Conservation (phyloP, 2,329 filamentous ascomycete genomes). For the Hymenoscyphus fraxineus region DNA sequence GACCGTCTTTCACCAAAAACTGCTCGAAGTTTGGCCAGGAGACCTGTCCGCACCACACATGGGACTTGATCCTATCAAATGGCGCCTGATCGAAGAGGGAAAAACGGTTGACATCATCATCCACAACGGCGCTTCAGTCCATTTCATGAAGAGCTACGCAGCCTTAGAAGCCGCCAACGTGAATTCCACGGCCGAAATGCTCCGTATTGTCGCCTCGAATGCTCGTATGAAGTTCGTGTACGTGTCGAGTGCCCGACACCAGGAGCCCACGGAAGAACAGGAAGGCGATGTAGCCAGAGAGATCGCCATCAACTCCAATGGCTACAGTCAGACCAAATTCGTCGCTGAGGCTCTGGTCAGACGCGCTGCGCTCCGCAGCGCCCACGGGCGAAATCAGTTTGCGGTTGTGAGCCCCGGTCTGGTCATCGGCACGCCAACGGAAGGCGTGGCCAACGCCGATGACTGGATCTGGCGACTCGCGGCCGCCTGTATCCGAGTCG, state of each 20-base stretch:
- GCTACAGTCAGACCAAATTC: slow-evolving; percentile 86
- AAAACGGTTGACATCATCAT: slow-evolving; percentile 58
- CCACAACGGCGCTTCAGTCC: slow-evolving; percentile 75
- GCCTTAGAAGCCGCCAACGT: slow-evolving; percentile 71
- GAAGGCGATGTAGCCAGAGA: slow-evolving; percentile 6
- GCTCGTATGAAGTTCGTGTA: slow-evolving; percentile 23
- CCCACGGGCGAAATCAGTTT: slow-evolving; percentile 6
- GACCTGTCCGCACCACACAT: slow-evolving; percentile 69
- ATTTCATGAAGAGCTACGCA: slow-evolving; percentile 75
- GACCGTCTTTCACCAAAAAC: slow-evolving; percentile 12
- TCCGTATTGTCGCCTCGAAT: slow-evolving; percentile 16
- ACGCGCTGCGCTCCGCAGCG: neutral
- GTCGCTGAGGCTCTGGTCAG: slow-evolving; percentile 57
- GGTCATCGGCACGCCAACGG: slow-evolving; percentile 24
- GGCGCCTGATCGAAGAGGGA: slow-evolving; percentile 52
- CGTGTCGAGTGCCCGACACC: slow-evolving; percentile 29
- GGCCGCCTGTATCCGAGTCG: slow-evolving; percentile 17
- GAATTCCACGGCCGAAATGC: slow-evolving; percentile 42
- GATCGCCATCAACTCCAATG: neutral
- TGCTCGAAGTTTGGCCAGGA: slow-evolving; percentile 46
- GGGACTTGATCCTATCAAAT: slow-evolving; percentile 60
- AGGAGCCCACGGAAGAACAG: neutral
- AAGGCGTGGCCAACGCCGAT: slow-evolving; percentile 28
- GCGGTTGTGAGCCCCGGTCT: slow-evolving; percentile 25
- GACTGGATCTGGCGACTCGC: slow-evolving; percentile 31